A percentile compares a stretch with the other conserved stretches of the same genome.
These are phyloP conservation scores for Apiotrichum brassicae DNA, from an alignment of 1,284 basidiomycete genomes.

Conservation along the genomic window DNA sequence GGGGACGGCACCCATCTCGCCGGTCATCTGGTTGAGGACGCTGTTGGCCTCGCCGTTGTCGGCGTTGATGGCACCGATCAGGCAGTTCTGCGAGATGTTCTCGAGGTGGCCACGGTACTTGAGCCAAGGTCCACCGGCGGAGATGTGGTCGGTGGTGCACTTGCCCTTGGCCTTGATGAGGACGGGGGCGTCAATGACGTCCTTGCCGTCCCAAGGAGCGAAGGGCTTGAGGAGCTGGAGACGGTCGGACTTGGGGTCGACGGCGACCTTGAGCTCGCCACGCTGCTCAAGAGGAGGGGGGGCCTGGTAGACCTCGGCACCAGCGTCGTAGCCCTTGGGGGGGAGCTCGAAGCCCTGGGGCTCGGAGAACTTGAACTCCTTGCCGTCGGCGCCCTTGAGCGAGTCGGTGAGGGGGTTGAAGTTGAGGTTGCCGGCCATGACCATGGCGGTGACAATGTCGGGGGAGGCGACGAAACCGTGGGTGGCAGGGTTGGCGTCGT, in stretches of 20 bases:
- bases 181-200: slow-evolving; percentile 79
- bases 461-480: slow-evolving; percentile 98
- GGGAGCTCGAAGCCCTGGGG: slow-evolving; percentile 89
- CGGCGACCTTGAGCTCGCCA: slow-evolving; percentile 73
- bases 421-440: slow-evolving; percentile 85
- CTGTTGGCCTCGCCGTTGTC: slow-evolving; percentile 83
- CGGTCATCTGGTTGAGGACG: slow-evolving; percentile 50
- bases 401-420: slow-evolving; percentile 97
- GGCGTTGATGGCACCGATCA: slow-evolving; percentile 93
- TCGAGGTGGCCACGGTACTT: slow-evolving; percentile 98
- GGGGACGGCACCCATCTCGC: slow-evolving; percentile 80
- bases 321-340: slow-evolving; percentile 89
- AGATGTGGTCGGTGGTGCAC: slow-evolving; percentile 94
- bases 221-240: slow-evolving; percentile 92
- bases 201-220: slow-evolving; percentile 87
- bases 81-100: slow-evolving; percentile 93
- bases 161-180: slow-evolving; percentile 99
- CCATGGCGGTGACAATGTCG: slow-evolving; percentile 95
- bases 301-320: slow-evolving; percentile 94
- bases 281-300: slow-evolving; percentile 71
- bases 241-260: slow-evolving; percentile 84
- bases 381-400: slow-evolving; percentile 84
- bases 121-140: slow-evolving; percentile 93
- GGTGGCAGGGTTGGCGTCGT: slow-evolving; percentile 98
- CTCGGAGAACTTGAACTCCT: slow-evolving; percentile 92